Evolutionary conservation across 306 rosid species (phyloP).

Genomic region (Adenanthera pavonina): DNA sequence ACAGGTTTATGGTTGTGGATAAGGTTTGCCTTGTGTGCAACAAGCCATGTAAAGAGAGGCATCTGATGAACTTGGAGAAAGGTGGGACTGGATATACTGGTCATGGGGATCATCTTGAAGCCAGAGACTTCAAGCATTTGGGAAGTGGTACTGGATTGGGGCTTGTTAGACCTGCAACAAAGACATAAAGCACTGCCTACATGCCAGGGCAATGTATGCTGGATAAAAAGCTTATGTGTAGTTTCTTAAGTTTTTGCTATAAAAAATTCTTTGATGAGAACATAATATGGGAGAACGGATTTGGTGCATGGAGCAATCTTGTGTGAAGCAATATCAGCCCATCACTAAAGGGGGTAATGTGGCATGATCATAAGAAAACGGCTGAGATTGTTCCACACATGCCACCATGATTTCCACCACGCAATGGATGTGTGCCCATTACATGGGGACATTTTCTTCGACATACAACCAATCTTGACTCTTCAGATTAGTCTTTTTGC

Average conservation of each 20-base stretch:
- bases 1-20: conserved; percentile 84
- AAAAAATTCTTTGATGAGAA: too few species aligned
- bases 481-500: background rate
- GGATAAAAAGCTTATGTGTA: background rate
- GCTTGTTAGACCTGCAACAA: conserved; percentile 85
- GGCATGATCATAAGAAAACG: too few species aligned
- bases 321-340: too few species aligned
- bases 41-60: conserved; percentile 82
- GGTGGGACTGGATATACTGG: conserved; percentile 95
- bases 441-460: too few species aligned
- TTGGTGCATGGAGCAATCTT: too few species aligned
- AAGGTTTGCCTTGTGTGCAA: conserved; percentile 92
- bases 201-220: background rate
- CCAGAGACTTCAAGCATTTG: conserved; percentile 92
- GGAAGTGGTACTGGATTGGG: conserved; percentile 98
- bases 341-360: too few species aligned
- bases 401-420: too few species aligned
- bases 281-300: too few species aligned
- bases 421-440: too few species aligned
- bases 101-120: conserved; percentile 91
- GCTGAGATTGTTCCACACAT: too few species aligned
- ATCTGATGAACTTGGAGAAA: conserved; percentile 77
- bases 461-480: too few species aligned
- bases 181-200: conserved; percentile 54
- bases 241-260: background rate